These are phyloP conservation scores for Hyparrhenia diplandra DNA, from an alignment of 176 grass and related monocot species.

Conservation along the genomic window DNA sequence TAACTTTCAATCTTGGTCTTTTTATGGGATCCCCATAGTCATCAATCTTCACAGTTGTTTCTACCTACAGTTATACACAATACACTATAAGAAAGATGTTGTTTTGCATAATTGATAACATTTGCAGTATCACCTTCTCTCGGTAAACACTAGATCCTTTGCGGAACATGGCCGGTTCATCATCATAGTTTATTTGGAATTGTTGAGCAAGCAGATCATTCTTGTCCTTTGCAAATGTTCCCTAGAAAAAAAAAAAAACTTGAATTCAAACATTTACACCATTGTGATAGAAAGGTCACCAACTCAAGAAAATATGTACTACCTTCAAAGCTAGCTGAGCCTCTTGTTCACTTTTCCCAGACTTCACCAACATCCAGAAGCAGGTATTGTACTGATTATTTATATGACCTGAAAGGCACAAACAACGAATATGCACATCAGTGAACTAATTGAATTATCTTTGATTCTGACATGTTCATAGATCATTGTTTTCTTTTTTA, in stretches of 20 bases:
- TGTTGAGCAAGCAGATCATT: slow-evolving; percentile 60
- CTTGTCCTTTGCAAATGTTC: slow-evolving; percentile 64
- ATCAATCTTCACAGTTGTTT: slow-evolving; percentile 37
- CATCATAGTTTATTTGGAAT: slow-evolving; percentile 58
- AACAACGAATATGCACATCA: neutral
- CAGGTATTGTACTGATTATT: slow-evolving; percentile 83
- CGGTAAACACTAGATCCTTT: slow-evolving; percentile 66
- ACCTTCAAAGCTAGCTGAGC: slow-evolving; percentile 64
- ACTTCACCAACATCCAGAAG: slow-evolving; percentile 80
- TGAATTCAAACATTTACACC: neutral
- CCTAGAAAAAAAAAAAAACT: slow-evolving; percentile 24
- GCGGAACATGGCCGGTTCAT: slow-evolving; percentile 51
- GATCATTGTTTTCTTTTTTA: too few species aligned
- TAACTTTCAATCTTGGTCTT: slow-evolving; percentile 28
- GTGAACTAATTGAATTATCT: neutral
- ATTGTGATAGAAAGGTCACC: neutral
- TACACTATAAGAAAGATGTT: neutral
- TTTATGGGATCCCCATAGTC: slow-evolving; percentile 19
- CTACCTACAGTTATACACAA: slow-evolving; percentile 31
- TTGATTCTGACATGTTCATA: neutral
- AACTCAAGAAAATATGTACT: slow-evolving; percentile 9
- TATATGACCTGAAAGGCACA: slow-evolving; percentile 61
- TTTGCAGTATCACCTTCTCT: slow-evolving; percentile 40
- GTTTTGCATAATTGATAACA: neutral
- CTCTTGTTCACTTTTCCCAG: slow-evolving; percentile 66